phyloP scores from a whole-genome alignment of 2,329 filamentous ascomycete genomes.

The Juglanconis sp. region DNA sequence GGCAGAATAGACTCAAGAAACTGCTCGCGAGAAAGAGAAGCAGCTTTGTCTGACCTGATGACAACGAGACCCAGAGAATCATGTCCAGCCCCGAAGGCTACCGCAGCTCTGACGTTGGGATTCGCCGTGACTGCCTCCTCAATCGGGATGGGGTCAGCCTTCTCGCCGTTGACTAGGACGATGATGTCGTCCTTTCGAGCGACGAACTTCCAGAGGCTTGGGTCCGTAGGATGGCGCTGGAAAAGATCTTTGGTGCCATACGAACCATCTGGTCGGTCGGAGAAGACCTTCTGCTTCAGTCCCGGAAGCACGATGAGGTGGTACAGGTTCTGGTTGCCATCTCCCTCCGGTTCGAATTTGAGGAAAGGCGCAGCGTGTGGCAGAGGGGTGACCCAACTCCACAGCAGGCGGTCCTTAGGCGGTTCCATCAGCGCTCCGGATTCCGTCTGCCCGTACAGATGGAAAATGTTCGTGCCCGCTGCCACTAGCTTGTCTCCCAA shows the following conservation, averaged over 20 bases:
- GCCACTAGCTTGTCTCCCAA: background rate
- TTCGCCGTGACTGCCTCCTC: slow-evolving; percentile 6
- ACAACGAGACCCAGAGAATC: slow-evolving; percentile 6
- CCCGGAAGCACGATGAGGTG: slow-evolving; percentile 3
- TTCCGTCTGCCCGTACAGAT: slow-evolving; percentile 6
- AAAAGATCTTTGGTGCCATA: slow-evolving; percentile 6
- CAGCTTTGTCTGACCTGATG: background rate
- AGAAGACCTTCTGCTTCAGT: background rate
- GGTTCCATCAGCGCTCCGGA: slow-evolving; percentile 8
- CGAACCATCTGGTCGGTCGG: slow-evolving; percentile 4
- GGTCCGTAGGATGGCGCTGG: slow-evolving; percentile 31
- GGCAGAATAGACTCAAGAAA: background rate
- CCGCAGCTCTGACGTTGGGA: background rate
- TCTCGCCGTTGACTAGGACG: slow-evolving; percentile 37
- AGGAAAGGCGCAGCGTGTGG: background rate
- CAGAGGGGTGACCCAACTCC: background rate
- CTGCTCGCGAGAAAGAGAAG: background rate
- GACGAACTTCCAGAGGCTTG: slow-evolving; percentile 36
- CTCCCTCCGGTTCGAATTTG: slow-evolving; percentile 1
- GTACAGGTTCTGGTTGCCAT: background rate
- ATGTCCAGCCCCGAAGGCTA: slow-evolving; percentile 2
- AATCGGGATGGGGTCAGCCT: slow-evolving; percentile 18
- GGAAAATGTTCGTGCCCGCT: background rate
- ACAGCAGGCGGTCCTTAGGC: background rate
- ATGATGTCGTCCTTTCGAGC: slow-evolving; percentile 36